Evolutionary conservation across 345 rosid genomes (phyloP).

Genomic region (Eucalyptus grandis): DNA sequence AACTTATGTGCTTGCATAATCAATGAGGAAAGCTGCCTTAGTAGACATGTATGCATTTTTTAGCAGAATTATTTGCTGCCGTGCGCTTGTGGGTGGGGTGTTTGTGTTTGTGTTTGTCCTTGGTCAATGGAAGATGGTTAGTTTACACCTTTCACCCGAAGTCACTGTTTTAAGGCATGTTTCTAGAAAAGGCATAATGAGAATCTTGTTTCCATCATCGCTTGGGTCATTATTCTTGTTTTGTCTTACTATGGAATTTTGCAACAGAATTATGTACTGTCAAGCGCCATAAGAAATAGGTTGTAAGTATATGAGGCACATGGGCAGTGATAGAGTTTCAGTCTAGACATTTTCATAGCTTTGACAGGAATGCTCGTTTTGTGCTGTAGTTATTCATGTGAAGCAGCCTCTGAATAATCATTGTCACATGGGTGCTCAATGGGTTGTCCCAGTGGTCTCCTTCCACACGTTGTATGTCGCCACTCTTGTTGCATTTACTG

Average conservation of each 20-base stretch:
- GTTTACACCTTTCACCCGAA: not conserved
- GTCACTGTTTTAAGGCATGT: not conserved
- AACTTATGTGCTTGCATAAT: not conserved
- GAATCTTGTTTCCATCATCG: not conserved
- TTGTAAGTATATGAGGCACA: not conserved
- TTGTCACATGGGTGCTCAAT: conserved; percentile 51
- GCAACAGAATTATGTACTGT: not conserved
- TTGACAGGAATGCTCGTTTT: conserved; percentile 6
- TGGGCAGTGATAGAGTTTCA: not conserved
- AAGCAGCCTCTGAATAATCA: conserved; percentile 42
- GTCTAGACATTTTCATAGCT: not conserved
- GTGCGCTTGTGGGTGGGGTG: not conserved
- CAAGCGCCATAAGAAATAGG: not conserved
- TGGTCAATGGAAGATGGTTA: not conserved
- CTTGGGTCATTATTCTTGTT: not conserved
- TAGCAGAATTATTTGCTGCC: not conserved
- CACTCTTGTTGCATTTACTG: conserved; percentile 44
- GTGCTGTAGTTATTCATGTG: conserved; percentile 41
- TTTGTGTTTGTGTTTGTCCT: not conserved
- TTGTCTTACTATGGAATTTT: not conserved
- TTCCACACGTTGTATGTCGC: conserved; percentile 50
- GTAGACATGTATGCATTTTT: not conserved
- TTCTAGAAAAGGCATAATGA: not conserved
- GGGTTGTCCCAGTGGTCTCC: conserved; percentile 44
- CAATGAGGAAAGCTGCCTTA: not conserved